Evolutionary conservation across 805 yeast species (phyloP).

Genomic region (Pichia deserticola): DNA sequence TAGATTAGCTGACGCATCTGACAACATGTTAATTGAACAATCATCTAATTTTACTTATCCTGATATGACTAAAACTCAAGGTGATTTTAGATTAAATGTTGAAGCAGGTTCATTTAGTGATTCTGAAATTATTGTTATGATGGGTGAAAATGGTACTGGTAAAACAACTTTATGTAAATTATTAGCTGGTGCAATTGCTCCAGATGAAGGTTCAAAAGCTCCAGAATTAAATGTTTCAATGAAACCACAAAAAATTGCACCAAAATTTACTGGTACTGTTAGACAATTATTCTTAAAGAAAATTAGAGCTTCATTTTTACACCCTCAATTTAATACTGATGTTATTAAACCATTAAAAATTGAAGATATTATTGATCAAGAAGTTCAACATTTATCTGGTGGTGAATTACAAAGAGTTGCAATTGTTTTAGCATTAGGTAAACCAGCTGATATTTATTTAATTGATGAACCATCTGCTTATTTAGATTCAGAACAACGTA

Average conservation of each 20-base stretch:
- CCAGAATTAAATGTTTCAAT: slow-evolving; percentile 90
- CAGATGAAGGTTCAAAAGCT: slow-evolving; percentile 73
- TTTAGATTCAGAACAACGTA: slow-evolving; percentile 99
- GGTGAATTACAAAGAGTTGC: slow-evolving; percentile 99
- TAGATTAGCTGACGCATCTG: slow-evolving; percentile 85
- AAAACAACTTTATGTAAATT: slow-evolving; percentile 95
- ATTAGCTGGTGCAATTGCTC: slow-evolving; percentile 85
- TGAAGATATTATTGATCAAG: slow-evolving; percentile 93
- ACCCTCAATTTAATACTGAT: slow-evolving; percentile 97
- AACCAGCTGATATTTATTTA: slow-evolving; percentile 90
- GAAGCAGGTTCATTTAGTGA: slow-evolving; percentile 89
- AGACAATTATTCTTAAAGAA: slow-evolving; percentile 95
- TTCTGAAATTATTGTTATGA: slow-evolving; percentile 95
- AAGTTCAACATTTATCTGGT: slow-evolving; percentile 95
- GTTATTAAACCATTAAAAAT: slow-evolving; percentile 92
- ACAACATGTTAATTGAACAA: slow-evolving; percentile 67
- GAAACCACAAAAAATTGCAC: slow-evolving; percentile 99
- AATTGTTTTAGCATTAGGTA: slow-evolving; percentile 88
- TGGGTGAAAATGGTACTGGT: slow-evolving; percentile 99
- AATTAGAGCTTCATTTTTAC: slow-evolving; percentile 87
- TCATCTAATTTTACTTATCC: slow-evolving; percentile 75
- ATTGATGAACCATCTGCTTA: slow-evolving; percentile 99
- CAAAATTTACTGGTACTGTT: slow-evolving; percentile 97
- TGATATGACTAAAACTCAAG: slow-evolving; percentile 80
- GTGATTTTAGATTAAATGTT: slow-evolving; percentile 83